These are phyloP conservation scores for Oryza coarctata DNA, from an alignment of 176 grass and related monocot genomes.

Conservation along the genomic window DNA sequence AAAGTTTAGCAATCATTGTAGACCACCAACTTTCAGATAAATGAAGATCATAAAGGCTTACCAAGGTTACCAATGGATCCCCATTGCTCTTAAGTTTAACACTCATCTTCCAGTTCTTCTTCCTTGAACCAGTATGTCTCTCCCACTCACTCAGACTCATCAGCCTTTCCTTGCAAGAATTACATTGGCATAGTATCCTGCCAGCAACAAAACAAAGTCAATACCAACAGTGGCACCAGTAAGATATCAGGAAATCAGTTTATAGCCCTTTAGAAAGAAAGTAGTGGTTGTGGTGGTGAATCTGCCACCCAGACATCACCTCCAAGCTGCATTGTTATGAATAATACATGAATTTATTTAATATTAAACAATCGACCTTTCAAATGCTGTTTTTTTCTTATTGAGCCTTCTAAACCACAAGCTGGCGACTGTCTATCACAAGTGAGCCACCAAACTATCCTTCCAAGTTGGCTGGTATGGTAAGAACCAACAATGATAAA, in stretches of 20 bases:
- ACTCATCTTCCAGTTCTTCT: slow-evolving; percentile 88
- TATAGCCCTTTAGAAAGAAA: neutral
- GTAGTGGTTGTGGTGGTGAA: too few species aligned
- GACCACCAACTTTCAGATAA: neutral
- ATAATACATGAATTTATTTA: neutral
- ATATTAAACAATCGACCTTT: neutral
- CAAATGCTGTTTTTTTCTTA: neutral
- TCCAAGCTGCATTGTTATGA: too few species aligned
- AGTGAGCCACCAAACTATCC: slow-evolving; percentile 10
- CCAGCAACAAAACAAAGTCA: slow-evolving; percentile 26
- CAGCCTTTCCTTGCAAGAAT: slow-evolving; percentile 64
- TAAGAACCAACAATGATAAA: neutral
- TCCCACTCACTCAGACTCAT: slow-evolving; percentile 72
- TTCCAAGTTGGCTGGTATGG: neutral
- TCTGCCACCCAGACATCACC: too few species aligned
- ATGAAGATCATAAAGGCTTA: slow-evolving; percentile 30
- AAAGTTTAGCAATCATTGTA: neutral
- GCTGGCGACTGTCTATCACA: slow-evolving; percentile 2
- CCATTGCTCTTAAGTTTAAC: slow-evolving; percentile 73
- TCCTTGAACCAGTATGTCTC: slow-evolving; percentile 88
- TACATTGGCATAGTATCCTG: slow-evolving; percentile 72
- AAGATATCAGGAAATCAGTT: slow-evolving; percentile 16
- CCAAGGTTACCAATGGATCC: slow-evolving; percentile 60
- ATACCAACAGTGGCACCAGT: slow-evolving; percentile 19
- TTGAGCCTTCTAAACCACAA: neutral